Conservation (phyloP, 73 alveolate genomes). For the Blepharisma stoltei region DNA sequence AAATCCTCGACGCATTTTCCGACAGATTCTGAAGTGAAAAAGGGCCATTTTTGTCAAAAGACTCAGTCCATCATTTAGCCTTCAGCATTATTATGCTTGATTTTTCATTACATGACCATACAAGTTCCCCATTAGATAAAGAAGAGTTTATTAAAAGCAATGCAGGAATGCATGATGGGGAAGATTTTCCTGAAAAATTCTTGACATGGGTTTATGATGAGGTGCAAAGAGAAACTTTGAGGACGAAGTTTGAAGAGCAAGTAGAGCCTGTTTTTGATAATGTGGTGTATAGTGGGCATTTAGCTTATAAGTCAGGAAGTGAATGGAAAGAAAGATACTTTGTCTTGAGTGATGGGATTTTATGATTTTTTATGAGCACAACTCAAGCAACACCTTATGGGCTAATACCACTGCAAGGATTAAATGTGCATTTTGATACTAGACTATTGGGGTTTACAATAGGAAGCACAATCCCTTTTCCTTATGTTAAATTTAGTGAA, state of each 20-base stretch:
- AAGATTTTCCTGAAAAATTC: constrained; percentile 16
- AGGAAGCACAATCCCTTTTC: neutral
- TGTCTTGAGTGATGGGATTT: neutral
- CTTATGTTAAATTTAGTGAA: neutral
- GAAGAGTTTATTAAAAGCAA: neutral
- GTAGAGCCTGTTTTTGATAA: constrained; percentile 22
- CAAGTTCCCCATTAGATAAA: constrained; percentile 5
- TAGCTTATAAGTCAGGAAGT: neutral
- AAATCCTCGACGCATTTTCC: neutral
- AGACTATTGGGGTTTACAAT: neutral
- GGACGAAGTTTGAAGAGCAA: neutral
- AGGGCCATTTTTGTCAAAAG: neutral
- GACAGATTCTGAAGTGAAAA: neutral
- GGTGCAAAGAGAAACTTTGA: neutral
- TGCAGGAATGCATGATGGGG: constrained; percentile 27
- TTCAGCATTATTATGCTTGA: constrained; percentile 22
- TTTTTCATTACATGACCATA: constrained; percentile 11
- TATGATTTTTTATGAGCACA: constrained; percentile 6
- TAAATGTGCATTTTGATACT: constrained; percentile 18
- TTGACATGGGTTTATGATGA: constrained; percentile 15
- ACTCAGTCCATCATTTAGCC: neutral
- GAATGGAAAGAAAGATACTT: constrained; percentile 24
- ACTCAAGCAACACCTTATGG: constrained; percentile 26
- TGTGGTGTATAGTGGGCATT: constrained; percentile 7
- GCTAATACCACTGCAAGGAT: neutral